Evolutionary conservation across 2,329 filamentous ascomycete genomes (phyloP).

Genomic region (Exophiala phaeomuriformis): DNA sequence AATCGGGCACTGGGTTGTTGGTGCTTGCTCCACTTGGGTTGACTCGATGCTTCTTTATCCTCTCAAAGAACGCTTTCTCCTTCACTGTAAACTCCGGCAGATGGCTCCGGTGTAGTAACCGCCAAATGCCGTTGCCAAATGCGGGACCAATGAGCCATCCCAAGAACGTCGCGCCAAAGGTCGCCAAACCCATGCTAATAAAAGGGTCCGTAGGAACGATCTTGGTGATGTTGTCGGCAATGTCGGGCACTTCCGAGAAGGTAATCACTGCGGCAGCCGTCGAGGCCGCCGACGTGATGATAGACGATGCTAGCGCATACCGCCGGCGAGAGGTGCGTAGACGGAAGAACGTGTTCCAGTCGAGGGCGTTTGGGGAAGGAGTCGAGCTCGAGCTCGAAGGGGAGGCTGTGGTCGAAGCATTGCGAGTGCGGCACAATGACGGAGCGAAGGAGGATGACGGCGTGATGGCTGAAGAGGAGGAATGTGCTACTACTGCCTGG

Average conservation of each 20-base stretch:
- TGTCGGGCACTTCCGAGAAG: constrained; percentile 21
- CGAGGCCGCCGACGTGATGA: constrained; percentile 55
- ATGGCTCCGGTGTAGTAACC: constrained; percentile 60
- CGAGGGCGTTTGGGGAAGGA: constrained; percentile 39
- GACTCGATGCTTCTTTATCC: constrained; percentile 85
- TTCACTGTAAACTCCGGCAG: constrained; percentile 49
- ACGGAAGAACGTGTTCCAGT: constrained; percentile 91
- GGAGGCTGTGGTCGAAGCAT: constrained; percentile 17
- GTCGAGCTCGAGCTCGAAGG: background rate
- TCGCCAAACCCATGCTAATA: constrained; percentile 73
- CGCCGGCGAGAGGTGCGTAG: constrained; percentile 78
- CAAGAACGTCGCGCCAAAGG: constrained; percentile 64
- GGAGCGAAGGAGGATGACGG: constrained; percentile 24
- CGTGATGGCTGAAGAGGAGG: constrained; percentile 8
- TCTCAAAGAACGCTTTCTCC: constrained; percentile 86
- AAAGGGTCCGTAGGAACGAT: constrained; percentile 63
- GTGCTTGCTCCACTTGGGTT: constrained; percentile 84
- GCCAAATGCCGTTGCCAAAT: constrained; percentile 73
- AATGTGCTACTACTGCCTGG: constrained; percentile 10
- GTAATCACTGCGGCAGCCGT: constrained; percentile 47
- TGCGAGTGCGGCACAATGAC: constrained; percentile 17
- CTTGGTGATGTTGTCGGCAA: constrained; percentile 24
- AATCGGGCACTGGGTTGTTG: constrained; percentile 90
- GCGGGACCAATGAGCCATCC: constrained; percentile 86
- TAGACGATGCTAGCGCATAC: constrained; percentile 72